Conservation (phyloP, 495 filamentous ascomycete species). For the Penicillium antarcticum region DNA sequence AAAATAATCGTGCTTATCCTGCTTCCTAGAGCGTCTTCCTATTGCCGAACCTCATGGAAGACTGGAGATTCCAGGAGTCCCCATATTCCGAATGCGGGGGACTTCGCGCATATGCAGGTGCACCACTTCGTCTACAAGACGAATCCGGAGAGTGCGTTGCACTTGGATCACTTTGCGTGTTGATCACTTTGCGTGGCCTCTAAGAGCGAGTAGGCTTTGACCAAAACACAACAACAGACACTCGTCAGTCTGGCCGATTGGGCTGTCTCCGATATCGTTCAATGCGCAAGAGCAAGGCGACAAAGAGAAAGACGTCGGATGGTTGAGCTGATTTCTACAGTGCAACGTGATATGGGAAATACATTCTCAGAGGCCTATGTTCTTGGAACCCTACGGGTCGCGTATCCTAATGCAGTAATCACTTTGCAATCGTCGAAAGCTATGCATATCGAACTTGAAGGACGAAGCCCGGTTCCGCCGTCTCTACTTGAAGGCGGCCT, state of each 20-base stretch:
- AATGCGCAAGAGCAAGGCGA: conserved; percentile 8
- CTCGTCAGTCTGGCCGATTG: conserved; percentile 15
- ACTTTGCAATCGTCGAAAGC: conserved; percentile 1
- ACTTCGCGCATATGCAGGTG: conserved; percentile 13
- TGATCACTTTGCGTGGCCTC: conserved; percentile 14
- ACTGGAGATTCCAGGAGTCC: conserved; percentile 14
- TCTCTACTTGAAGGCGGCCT: conserved; percentile 5
- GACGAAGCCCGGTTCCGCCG: background rate
- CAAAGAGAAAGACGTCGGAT: conserved; percentile 12
- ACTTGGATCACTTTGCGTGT: conserved; percentile 17
- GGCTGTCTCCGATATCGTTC: conserved; percentile 16
- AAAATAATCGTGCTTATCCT: too few species aligned
- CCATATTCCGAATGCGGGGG: conserved; percentile 12
- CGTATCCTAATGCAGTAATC: conserved; percentile 6
- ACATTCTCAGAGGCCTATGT: background rate
- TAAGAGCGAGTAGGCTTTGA: conserved; percentile 9
- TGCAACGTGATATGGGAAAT: background rate
- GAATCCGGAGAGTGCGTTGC: conserved; percentile 9
- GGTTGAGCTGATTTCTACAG: conserved; percentile 6
- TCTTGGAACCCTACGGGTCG: background rate
- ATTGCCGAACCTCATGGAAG: conserved; percentile 12
- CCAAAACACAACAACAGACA: conserved; percentile 11
- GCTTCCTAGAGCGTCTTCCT: conserved; percentile 8
- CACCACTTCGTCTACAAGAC: conserved; percentile 11
- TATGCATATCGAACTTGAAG: conserved; percentile 8